Percentiles rank a stretch among this genome's conserved stretches.
phyloP scores from a whole-genome alignment of 352 stramenopile genomes.

The Phytopythium ostracodes region DNA sequence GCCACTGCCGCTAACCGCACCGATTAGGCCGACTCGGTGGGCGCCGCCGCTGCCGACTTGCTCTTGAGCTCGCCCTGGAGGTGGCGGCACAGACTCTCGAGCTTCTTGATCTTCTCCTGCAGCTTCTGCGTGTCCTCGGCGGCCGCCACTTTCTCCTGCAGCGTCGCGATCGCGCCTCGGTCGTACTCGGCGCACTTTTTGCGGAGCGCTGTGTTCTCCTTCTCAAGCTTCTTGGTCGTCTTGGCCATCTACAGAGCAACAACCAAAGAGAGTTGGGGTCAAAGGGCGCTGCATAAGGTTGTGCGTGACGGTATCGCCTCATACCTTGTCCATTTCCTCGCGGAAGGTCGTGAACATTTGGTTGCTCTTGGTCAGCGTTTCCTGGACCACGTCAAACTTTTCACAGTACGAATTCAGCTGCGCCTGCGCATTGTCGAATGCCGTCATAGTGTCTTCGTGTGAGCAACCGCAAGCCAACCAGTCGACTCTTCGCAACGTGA shows the following conservation, averaged over 20 bases:
- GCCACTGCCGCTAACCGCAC: neutral
- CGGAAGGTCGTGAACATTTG: constrained; percentile 83
- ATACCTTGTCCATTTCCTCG: constrained; percentile 81
- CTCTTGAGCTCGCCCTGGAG: constrained; percentile 76
- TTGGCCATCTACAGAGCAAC: constrained; percentile 54
- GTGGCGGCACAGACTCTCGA: constrained; percentile 77
- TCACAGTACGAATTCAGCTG: constrained; percentile 83
- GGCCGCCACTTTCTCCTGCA: constrained; percentile 68
- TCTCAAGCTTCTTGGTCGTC: constrained; percentile 84
- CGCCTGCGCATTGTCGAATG: constrained; percentile 13
- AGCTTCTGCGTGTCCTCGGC: constrained; percentile 63
- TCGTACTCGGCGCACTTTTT: constrained; percentile 86
- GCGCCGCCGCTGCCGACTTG: constrained; percentile 11
- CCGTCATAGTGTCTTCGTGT: neutral
- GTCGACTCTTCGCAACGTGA: neutral
- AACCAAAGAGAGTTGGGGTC: neutral
- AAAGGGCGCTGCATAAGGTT: neutral
- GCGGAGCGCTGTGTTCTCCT: constrained; percentile 73
- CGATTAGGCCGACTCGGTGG: constrained; percentile 21
- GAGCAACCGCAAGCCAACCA: neutral
- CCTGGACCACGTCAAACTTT: constrained; percentile 83
- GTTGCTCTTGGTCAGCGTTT: constrained; percentile 84
- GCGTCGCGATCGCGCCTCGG: constrained; percentile 58
- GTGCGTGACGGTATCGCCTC: neutral
- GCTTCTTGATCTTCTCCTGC: constrained; percentile 79